Conservation (phyloP, 495 filamentous ascomycete species). For the Daldinia caldariorum region DNA sequence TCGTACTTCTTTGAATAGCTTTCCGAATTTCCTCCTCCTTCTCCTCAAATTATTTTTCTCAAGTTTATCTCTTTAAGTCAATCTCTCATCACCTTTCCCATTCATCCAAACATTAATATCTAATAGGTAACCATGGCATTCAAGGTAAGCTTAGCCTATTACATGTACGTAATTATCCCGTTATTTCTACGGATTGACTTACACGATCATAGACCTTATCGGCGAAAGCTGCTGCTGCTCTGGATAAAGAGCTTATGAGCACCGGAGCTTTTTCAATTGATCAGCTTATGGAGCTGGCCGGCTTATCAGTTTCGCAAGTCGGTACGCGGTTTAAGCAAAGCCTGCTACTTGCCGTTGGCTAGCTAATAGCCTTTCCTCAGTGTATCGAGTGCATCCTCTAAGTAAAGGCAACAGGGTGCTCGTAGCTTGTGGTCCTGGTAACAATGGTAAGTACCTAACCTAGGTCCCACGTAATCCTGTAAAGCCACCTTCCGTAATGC, state of each 20-base stretch:
- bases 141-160: conserved; percentile 50
- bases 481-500: conserved; percentile 12
- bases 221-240: conserved; percentile 83
- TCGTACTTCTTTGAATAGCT: neutral
- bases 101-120: no score
- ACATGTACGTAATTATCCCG: neutral
- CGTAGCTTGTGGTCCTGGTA: conserved; percentile 91
- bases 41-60: neutral
- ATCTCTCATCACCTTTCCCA: no score
- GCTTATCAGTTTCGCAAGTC: conserved; percentile 91
- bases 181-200: conserved; percentile 22
- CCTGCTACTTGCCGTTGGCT: neutral
- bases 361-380: conserved; percentile 54
- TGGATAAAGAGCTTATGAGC: conserved; percentile 95
- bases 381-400: conserved; percentile 84
- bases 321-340: conserved; percentile 58
- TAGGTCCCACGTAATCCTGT: neutral
- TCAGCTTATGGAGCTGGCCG: conserved; percentile 97
- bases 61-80: no score
- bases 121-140: conserved; percentile 56
- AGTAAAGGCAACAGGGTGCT: conserved; percentile 77
- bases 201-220: conserved; percentile 73
- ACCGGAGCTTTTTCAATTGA: conserved; percentile 92
- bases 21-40: neutral
- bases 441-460: conserved; percentile 73